Base-by-base conservation (phyloP, 192 early-diverging fungal species). In the Backusella macrospora region DNA sequence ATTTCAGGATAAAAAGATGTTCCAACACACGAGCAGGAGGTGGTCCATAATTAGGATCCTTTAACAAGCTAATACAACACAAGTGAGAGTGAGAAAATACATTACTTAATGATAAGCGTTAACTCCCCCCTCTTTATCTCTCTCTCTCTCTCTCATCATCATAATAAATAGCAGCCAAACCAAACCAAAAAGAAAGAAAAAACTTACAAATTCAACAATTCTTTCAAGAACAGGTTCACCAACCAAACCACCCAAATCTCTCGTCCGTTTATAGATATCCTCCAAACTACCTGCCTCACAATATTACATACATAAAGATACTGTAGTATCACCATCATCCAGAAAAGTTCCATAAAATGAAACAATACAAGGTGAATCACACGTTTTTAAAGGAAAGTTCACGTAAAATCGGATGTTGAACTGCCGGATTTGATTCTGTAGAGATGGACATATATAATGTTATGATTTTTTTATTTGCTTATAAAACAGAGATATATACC, bases 281-380 rank as follows among this genome's bases (percentile, higher is more conserved):
- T n/a, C n/a, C n/a, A n/a, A n/a, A n/a, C n/a, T n/a, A n/a, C 98
- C 97, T 7, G 91, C 89, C 75, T 94, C 92, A 84, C 96, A 96
- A 77, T 92, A 98, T 85, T 8, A 99, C 92, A 39, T 87, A 80
- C 94, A 97, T 43, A 99, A 94, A 8, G 92, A 93, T 10, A 99
- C 88, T 7, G 89, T 89, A 59, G 85, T 83, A 65, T 91, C 90
- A 59, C 88, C 92, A 34, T 94, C 93, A 44, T 93, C 88, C 45
- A 93, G 83, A 71, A 92, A 98, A 7, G 96, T 94, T 43, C 98
- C 98, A 73, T 93, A 99, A 75, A 92, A 99, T 16, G 93, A 91
- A 0, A 99, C 96, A 69, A 99, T 97, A 77, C 95, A 93, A 26
- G 93, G 92, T 38, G 93, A 95, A 77, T 94, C 86, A 79, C 97